A percentile compares a stretch with the other conserved stretches of the same genome.
These are phyloP conservation scores for Picochlorum sp. DNA, from an alignment of 139 green algal species.

Conservation along the genomic window DNA sequence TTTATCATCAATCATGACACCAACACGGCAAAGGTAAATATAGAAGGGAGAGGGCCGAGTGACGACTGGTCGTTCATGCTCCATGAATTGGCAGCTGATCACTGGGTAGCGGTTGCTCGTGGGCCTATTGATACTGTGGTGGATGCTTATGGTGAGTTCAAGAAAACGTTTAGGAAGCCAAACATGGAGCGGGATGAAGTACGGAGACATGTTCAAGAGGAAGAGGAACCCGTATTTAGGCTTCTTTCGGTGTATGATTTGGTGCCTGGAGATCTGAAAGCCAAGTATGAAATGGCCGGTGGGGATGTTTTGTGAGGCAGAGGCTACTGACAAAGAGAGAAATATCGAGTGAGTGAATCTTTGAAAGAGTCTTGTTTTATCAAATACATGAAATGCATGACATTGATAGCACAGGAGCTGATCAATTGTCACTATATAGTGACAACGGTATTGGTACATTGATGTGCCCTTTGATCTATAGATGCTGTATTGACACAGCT, in stretches of 20 bases:
- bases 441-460: too few species aligned
- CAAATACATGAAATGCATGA: too few species aligned
- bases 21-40: slow-evolving; percentile 1
- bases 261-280: background rate
- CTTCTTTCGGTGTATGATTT: slow-evolving; percentile 11
- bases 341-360: too few species aligned
- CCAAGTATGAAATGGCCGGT: slow-evolving; percentile 10
- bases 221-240: slow-evolving; percentile 12
- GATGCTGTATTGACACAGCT: too few species aligned
- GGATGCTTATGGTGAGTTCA: slow-evolving; percentile 39
- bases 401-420: too few species aligned
- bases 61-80: slow-evolving; percentile 30
- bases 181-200: background rate
- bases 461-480: too few species aligned
- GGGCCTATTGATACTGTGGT: slow-evolving; percentile 35
- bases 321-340: too few species aligned
- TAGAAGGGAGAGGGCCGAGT: slow-evolving; percentile 15
- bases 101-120: slow-evolving; percentile 51
- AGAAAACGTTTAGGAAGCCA: slow-evolving; percentile 6
- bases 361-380: too few species aligned
- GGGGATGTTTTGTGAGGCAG: slow-evolving; percentile 14
- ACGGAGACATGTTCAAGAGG: background rate
- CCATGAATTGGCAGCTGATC: slow-evolving; percentile 32
- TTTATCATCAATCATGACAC: slow-evolving; percentile 33
- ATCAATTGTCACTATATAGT: too few species aligned